Percentiles rank a stretch among this genome's conserved stretches.
Evolutionary conservation across 2,329 filamentous ascomycete genomes (phyloP).

Genomic region (Coleophoma cylindrospora): DNA sequence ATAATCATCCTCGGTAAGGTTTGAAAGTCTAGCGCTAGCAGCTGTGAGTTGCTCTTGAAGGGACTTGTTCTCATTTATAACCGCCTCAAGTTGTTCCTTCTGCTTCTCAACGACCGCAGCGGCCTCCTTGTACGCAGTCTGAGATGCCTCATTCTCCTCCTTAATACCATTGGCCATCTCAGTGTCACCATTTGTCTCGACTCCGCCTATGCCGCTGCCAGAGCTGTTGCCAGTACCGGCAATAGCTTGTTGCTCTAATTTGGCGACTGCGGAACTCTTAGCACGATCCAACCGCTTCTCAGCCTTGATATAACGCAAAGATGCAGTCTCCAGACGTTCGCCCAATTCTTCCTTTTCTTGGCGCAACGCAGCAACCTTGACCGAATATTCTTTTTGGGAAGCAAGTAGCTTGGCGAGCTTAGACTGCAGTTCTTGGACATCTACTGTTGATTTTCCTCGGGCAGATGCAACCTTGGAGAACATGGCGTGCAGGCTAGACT

Average conservation of each 20-base stretch:
- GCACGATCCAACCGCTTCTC: conserved; percentile 91
- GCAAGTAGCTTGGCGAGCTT: conserved; percentile 73
- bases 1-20: conserved; percentile 87
- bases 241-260: conserved; percentile 84
- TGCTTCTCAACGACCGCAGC: conserved; percentile 73
- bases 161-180: conserved; percentile 51
- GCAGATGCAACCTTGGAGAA: conserved; percentile 50
- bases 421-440: conserved; percentile 67
- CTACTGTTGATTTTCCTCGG: conserved; percentile 54
- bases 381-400: conserved; percentile 73
- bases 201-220: conserved; percentile 33
- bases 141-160: conserved; percentile 59
- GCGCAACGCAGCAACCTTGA: conserved; percentile 69
- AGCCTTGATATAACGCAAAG: conserved; percentile 86
- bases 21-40: conserved; percentile 62
- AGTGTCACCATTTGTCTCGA: conserved; percentile 36
- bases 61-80: conserved; percentile 71
- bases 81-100: conserved; percentile 79
- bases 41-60: conserved; percentile 75
- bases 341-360: conserved; percentile 80
- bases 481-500: conserved; percentile 65
- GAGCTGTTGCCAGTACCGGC: conserved; percentile 49
- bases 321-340: conserved; percentile 82
- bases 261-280: conserved; percentile 84
- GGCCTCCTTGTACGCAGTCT: conserved; percentile 73